These are phyloP conservation scores for Immersiella caudata DNA, from an alignment of 495 filamentous ascomycete genomes.

Conservation along the genomic window DNA sequence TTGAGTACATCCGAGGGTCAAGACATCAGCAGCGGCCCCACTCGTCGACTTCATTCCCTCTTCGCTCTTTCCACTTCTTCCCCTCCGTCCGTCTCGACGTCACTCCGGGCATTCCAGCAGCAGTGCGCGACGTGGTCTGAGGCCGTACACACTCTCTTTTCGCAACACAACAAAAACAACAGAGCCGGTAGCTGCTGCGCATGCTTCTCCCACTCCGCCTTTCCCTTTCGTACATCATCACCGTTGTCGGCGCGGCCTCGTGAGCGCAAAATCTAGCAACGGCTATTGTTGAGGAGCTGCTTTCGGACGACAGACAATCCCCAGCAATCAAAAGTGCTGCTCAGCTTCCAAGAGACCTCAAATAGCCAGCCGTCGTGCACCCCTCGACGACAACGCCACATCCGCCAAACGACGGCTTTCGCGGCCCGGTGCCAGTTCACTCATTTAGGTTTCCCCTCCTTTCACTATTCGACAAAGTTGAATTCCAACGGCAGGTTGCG, in stretches of 20 bases:
- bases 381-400: not conserved
- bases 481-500: no score
- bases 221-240: not conserved
- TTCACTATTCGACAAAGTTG: no score
- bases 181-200: not conserved
- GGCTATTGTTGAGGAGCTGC: not conserved
- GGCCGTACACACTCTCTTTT: constrained; percentile 13
- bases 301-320: not conserved
- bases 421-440: not conserved
- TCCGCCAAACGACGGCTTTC: not conserved
- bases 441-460: not conserved
- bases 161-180: constrained; percentile 11
- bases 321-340: not conserved
- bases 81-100: constrained; percentile 15
- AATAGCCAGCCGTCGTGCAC: not conserved
- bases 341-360: not conserved
- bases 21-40: not conserved
- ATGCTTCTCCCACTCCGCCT: not conserved
- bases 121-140: constrained; percentile 4
- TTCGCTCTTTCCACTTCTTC: not conserved
- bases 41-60: not conserved
- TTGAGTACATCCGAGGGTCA: not conserved
- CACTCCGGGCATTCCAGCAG: constrained; percentile 23
- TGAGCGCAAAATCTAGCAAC: not conserved
- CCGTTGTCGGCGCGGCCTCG: not conserved